Conservation (phyloP, 169 alveolate genomes). For the Cyclospora cayetanensis region DNA sequence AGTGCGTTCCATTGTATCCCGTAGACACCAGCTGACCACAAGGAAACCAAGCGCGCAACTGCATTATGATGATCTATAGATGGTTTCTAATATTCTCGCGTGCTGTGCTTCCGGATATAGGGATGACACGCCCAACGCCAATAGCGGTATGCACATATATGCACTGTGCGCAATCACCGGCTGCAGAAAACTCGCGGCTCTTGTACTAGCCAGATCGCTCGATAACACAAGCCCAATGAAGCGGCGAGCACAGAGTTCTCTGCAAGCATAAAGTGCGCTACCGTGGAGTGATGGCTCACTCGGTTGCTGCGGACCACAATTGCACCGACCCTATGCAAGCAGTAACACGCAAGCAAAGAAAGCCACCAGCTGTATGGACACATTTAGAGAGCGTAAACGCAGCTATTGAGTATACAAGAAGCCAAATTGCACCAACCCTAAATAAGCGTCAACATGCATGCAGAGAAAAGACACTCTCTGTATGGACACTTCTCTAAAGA, state of each 20-base stretch:
- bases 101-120: neutral
- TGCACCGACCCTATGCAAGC: constrained; percentile 81
- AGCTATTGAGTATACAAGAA: neutral
- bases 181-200: too few relatives aligned
- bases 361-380: too few relatives aligned
- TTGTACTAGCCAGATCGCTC: too few relatives aligned
- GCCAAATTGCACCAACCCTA: neutral
- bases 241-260: too few relatives aligned
- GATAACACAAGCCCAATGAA: too few relatives aligned
- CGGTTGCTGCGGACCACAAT: constrained; percentile 82
- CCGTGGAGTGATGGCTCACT: neutral
- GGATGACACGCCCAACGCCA: too few relatives aligned
- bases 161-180: too few relatives aligned
- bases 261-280: too few relatives aligned
- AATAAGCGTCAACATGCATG: neutral
- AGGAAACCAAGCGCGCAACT: too few relatives aligned
- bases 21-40: constrained; percentile 80
- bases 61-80: neutral
- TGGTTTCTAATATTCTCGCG: neutral
- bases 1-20: constrained; percentile 92
- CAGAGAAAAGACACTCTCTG: neutral
- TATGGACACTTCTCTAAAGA: neutral
- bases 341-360: neutral
- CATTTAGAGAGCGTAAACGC: neutral
- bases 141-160: neutral